Evolutionary conservation across 2,329 filamentous ascomycete species (phyloP), one percentile per base, ranked within the genome.

Genomic region (Paramyrothecium sp.): DNA sequence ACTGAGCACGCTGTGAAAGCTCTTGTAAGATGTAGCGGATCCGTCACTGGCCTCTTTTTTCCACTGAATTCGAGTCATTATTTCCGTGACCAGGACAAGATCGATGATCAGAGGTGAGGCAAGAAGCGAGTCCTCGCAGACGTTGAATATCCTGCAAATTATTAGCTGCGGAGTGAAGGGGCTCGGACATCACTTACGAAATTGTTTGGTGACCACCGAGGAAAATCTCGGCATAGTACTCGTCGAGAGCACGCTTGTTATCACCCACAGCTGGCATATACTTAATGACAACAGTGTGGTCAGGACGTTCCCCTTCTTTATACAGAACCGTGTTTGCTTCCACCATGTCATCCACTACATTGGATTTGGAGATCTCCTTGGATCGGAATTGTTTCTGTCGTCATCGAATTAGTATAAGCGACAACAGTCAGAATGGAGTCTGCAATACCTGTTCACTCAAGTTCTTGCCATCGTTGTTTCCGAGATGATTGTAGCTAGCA

Each of bases 191-290:
- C 34, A 77, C 83, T 81, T 75, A 86, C 81, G 86, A 89, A 73
- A 99, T 99, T 67, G 92, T 98, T 82, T 99, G 95, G 79, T 98
- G 95, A 46, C 95, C 95, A 65, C 95, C 95, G 78, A 98, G 85
- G 85, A 99, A 99, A 78, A 99, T 98, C 83, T 99, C 94, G 56
- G 92, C 95, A 67, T 97, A 97, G 85, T 99, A 99, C 83, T 99
- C 95, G 71, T 99, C 95, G 55, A 99, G 84, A 55, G 95, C 95
- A 72, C 95, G 92, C 87, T 99, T 99, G 85, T 97, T 96, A 80
- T 99, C 95, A 61, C 95, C 95, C 51, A 99, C 95, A 62, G 93
- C 92, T 34, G 95, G 95, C 93, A 99, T 97, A 83, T 99, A 99
- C 86, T 99, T 99, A 87, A 99, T 99, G 67, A 99, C 95, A 59